Base-by-base conservation (phyloP, 306 rosid genomes). In the Trifolium subterraneum region DNA sequence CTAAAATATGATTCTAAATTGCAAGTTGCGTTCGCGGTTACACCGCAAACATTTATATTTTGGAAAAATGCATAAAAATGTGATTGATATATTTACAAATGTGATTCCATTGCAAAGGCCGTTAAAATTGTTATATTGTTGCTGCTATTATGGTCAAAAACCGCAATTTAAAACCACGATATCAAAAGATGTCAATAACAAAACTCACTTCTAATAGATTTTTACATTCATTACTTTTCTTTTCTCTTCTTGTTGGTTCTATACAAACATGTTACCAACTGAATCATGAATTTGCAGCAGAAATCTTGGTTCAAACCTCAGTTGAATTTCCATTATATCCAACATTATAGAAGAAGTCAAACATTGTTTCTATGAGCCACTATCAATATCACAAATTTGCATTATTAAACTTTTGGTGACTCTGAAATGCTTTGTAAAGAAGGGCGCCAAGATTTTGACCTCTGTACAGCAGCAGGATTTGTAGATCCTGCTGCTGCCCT, bases 391-490 rank as follows among this genome's bases (percentile, higher is more conserved):
- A 70, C 80, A 67, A 22, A 25, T 41, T 56, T 64, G 15, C 78
- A 39, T 65, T 59, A 78, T 83, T 85, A 88, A 78, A 83, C 86
- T 5, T 65, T 60, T 5, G 89, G 60, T 20, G 60, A 89, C 74
- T 92, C 99, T 6, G 92, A 86, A 69, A 95, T 95, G 89, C 99
- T 92, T 78, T 92, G 96, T 25, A 95, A 83, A 2, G 96, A 88
- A 23, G 99, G 99, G 51, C 91, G 90, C 99, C 99, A 95, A 0
- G 92, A 82, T 82, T 90, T 95, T 19, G 93, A 78, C 62, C 86
- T 88, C 76, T 71, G 31, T 4, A 76, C 78, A 3, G 82, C 84
- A 11, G 89, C 83, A 14, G 88, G 85, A 81, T 86, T 87, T 25
- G 69, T 62, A 1, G 89, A 54, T n/a, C 76, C 68, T 77, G 71